These are phyloP conservation scores for Ogataea corticis DNA, from an alignment of 805 yeast species.

Conservation along the genomic window DNA sequence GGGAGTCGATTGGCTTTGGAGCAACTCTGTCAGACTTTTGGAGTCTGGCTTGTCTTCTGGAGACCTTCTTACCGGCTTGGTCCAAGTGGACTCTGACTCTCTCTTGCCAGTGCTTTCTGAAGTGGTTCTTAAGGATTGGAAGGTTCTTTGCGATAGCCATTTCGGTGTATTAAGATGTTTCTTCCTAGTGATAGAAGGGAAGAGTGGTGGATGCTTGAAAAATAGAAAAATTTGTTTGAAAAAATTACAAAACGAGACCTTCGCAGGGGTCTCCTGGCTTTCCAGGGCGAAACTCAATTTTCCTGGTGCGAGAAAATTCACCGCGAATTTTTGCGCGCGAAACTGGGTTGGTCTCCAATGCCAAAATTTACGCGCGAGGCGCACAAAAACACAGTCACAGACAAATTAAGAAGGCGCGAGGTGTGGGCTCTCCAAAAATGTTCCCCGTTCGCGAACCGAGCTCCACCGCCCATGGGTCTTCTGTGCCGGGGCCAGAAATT, in stretches of 20 bases:
- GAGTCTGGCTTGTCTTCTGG: conserved; percentile 94
- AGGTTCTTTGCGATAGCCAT: conserved; percentile 91
- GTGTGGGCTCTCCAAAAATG: not conserved
- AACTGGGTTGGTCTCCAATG: not conserved
- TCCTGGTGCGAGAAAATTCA: not conserved
- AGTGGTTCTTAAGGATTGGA: conserved; percentile 99
- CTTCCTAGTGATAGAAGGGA: conserved; percentile 1
- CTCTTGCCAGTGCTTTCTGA: conserved; percentile 99
- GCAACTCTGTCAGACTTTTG: conserved; percentile 92
- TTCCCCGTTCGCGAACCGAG: not conserved
- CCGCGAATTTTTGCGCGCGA: not conserved
- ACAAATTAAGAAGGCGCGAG: not conserved
- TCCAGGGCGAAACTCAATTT: not conserved
- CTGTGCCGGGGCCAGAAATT: not conserved
- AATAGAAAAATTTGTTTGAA: not conserved
- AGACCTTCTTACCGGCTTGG: conserved; percentile 99
- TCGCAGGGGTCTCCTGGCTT: not conserved
- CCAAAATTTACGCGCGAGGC: conserved; percentile 3
- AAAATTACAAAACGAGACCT: conserved; percentile 1
- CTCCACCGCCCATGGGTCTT: not conserved
- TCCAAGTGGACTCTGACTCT: conserved; percentile 99
- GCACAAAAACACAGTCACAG: conserved; percentile 3
- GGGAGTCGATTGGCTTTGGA: conserved; percentile 95
- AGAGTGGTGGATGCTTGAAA: conserved; percentile 4
- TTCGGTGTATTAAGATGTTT: conserved; percentile 12